A percentile compares a stretch with the other conserved stretches of the same genome.
Conservation (phyloP, 2,329 filamentous ascomycete species). For the Colletotrichum eremochloae region DNA sequence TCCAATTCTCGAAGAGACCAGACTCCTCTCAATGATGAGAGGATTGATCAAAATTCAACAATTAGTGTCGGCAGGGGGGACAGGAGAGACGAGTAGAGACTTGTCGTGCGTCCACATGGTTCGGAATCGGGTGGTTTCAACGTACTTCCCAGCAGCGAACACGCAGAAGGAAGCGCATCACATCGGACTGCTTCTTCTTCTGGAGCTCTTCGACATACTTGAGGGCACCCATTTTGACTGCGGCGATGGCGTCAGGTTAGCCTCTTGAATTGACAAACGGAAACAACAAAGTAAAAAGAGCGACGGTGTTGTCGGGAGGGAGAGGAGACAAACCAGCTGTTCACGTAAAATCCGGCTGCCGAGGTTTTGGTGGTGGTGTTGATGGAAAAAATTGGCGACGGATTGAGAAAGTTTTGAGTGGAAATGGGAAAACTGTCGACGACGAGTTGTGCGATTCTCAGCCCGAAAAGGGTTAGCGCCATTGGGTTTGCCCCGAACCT, state of each 20-base stretch:
- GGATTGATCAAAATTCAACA: constrained; percentile 1
- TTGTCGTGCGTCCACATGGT: constrained; percentile 52
- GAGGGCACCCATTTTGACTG: constrained; percentile 96
- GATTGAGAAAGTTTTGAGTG: constrained; percentile 1
- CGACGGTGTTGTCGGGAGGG: constrained; percentile 21
- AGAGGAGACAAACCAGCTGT: constrained; percentile 48
- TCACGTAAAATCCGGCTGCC: constrained; percentile 45
- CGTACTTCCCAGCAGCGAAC: constrained; percentile 99
- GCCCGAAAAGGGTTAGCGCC: constrained; percentile 44
- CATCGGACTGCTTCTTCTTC: constrained; percentile 99
- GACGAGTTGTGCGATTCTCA: constrained; percentile 50
- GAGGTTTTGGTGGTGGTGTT: constrained; percentile 41
- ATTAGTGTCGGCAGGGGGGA: constrained; percentile 30
- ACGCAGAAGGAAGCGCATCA: constrained; percentile 99
- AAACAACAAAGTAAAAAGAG: not conserved
- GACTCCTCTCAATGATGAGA: constrained; percentile 8
- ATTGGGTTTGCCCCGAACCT: constrained; percentile 48
- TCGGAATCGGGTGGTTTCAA: constrained; percentile 60
- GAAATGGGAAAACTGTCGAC: constrained; percentile 47
- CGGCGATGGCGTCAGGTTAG: constrained; percentile 45
- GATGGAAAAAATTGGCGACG: constrained; percentile 26
- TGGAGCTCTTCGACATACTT: constrained; percentile 99
- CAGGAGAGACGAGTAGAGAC: constrained; percentile 39
- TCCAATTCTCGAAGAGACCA: constrained; percentile 2
- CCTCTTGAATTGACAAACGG: constrained; percentile 16